These are phyloP conservation scores for Zoysia matrella DNA, from an alignment of 202 grass and related monocot species.

Conservation along the genomic window DNA sequence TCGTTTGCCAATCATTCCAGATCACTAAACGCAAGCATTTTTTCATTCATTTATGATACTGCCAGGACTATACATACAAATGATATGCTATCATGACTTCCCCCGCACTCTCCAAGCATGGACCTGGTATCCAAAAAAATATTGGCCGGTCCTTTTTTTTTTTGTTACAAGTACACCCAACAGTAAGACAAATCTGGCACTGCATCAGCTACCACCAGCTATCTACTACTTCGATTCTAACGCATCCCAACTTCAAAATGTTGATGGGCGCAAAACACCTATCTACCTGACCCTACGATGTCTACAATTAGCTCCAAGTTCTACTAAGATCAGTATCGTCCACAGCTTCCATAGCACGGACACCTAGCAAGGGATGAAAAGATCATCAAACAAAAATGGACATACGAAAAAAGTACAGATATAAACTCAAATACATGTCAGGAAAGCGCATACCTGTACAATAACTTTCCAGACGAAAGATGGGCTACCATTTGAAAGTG, in stretches of 20 bases:
- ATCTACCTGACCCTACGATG: slow-evolving; percentile 44
- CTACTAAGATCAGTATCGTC: slow-evolving; percentile 35
- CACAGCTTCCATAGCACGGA: slow-evolving; percentile 43
- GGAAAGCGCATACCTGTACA: slow-evolving; percentile 56
- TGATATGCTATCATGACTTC: background rate
- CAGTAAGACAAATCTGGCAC: background rate
- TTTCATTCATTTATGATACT: slow-evolving; percentile 27
- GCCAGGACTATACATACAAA: slow-evolving; percentile 2
- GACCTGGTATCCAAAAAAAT: slow-evolving; percentile 31
- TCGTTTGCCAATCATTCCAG: too few species aligned
- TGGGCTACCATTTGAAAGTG: slow-evolving; percentile 27
- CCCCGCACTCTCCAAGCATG: slow-evolving; percentile 24
- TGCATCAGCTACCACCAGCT: slow-evolving; percentile 9
- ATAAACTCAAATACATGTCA: background rate
- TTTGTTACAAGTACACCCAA: slow-evolving; percentile 9
- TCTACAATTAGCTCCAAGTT: slow-evolving; percentile 43
- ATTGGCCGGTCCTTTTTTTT: slow-evolving; percentile 27
- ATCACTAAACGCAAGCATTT: background rate
- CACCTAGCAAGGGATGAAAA: slow-evolving; percentile 38
- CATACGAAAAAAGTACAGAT: background rate
- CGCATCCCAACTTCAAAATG: slow-evolving; percentile 22
- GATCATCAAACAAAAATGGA: slow-evolving; percentile 16
- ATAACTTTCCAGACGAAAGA: slow-evolving; percentile 48
- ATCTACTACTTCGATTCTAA: slow-evolving; percentile 27
- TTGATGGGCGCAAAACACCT: slow-evolving; percentile 8